Conservation (phyloP, 2,329 filamentous ascomycete species). For the Bipolaris gigantea region DNA sequence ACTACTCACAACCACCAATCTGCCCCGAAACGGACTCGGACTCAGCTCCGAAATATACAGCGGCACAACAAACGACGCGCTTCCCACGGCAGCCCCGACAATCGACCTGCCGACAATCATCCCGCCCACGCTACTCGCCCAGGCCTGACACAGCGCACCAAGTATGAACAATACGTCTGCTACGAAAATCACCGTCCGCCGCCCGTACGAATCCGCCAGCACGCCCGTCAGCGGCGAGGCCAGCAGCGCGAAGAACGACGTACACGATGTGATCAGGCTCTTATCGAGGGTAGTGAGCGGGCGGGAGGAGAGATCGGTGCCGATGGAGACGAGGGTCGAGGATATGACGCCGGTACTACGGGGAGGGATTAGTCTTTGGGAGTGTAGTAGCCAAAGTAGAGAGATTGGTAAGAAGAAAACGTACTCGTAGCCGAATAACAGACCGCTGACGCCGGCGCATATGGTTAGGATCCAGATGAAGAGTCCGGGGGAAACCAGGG, state of each 20-base stretch:
- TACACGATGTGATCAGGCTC: slow-evolving; percentile 60
- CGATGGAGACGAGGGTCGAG: slow-evolving; percentile 60
- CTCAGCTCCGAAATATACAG: slow-evolving; percentile 79
- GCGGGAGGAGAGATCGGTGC: slow-evolving; percentile 55
- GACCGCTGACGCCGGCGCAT: slow-evolving; percentile 60
- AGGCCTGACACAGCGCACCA: slow-evolving; percentile 68
- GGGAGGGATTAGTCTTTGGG: neutral
- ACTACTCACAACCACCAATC: slow-evolving; percentile 78
- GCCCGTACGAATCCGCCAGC: slow-evolving; percentile 72
- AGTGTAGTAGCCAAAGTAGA: neutral
- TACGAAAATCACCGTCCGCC: slow-evolving; percentile 77
- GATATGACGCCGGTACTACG: slow-evolving; percentile 62
- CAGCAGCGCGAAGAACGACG: slow-evolving; percentile 60
- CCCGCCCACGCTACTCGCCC: slow-evolving; percentile 57
- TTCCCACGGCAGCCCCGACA: slow-evolving; percentile 73
- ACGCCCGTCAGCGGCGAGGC: slow-evolving; percentile 58
- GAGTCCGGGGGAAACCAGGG: slow-evolving; percentile 28
- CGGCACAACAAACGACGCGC: slow-evolving; percentile 79
- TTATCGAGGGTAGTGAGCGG: slow-evolving; percentile 58
- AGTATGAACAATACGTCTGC: slow-evolving; percentile 65
- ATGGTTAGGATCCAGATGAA: slow-evolving; percentile 61
- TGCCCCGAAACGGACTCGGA: slow-evolving; percentile 73
- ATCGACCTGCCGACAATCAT: slow-evolving; percentile 72
- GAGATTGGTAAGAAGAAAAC: slow-evolving; percentile 7
- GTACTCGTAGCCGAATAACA: slow-evolving; percentile 65